Base-by-base conservation (phyloP, 768 basidiomycete species). In the Suillus placidus region DNA sequence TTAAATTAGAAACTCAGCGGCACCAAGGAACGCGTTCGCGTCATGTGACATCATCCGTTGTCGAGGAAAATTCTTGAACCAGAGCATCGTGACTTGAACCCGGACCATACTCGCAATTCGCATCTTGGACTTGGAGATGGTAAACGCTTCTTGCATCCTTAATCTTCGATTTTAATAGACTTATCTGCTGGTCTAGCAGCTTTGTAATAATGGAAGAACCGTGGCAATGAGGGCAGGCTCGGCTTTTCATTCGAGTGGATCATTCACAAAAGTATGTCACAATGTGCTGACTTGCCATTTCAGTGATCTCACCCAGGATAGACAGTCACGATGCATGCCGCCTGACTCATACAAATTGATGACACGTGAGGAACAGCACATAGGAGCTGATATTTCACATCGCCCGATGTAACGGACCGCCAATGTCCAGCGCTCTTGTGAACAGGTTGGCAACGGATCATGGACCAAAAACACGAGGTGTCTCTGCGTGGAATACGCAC, bases 1-100 rank as follows among this genome's bases (percentile, higher is more conserved):
- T 40, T 60, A 60, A 42, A 60, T 60, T 60, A 42, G 0, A 26
- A 42, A 18, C 57, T 60, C 57, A 60, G 57, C 57, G 57, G 26
- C 16, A 26, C 7, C 35, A 35, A 58, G 23, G 38, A 60, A 42
- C 38, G 34, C 37, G 16, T 12, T 60, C 57, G 10, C 18, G 1
- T 60, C 57, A 60, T 20, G 38, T 40, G 57, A 60, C 18, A 20
- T 42, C 16, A 12, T 40, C 38, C 26, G 26, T 26, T 26, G 26
- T 26, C 2, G 30, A 54, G 51, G 7, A 51, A 10, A 26, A 14
- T 26, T 18, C 26, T 9, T 32, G 30, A 54, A 32, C 32, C 10
- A 47, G 23, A 26, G 2, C 26, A 26, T 20, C 20, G 32, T 55
- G 52, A 20, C 18, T 12, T 34, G 34, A 32, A 4, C 18, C 20